A percentile compares a stretch with the other conserved stretches of the same genome.
These are phyloP conservation scores for Talaromyces pinophilus DNA, from an alignment of 2,329 filamentous ascomycete species.

Conservation along the genomic window DNA sequence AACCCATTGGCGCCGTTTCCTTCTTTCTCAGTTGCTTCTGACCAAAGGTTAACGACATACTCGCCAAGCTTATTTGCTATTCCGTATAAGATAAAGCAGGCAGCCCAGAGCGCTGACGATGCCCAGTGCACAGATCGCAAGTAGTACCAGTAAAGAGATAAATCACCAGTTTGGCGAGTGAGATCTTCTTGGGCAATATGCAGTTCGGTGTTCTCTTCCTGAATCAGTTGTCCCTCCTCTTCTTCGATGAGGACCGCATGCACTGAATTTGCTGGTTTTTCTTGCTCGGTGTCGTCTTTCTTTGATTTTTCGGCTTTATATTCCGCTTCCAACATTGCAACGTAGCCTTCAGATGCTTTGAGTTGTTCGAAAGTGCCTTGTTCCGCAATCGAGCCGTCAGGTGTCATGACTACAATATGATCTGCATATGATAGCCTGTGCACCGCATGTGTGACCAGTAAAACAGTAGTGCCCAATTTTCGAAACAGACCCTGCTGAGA, in stretches of 20 bases:
- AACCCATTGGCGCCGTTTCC: conserved; percentile 16
- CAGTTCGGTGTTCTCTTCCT: conserved; percentile 7
- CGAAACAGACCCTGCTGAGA: conserved; percentile 22
- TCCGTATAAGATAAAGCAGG: conserved; percentile 5
- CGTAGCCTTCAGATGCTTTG: conserved; percentile 40
- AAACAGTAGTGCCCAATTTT: conserved; percentile 8
- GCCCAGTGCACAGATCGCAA: conserved; percentile 41
- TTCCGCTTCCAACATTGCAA: conserved; percentile 41
- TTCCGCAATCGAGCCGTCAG: conserved; percentile 41
- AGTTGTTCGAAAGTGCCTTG: conserved; percentile 45
- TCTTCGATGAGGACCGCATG: background rate
- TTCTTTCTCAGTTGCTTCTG: background rate
- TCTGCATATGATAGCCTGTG: conserved; percentile 48
- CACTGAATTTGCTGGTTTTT: background rate
- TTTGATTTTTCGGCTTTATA: conserved; percentile 14
- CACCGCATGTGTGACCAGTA: conserved; percentile 27
- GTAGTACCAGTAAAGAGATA: conserved; percentile 47
- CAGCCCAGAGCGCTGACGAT: conserved; percentile 12
- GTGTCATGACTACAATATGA: conserved; percentile 44
- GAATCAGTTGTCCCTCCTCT: background rate
- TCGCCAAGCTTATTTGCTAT: conserved; percentile 9
- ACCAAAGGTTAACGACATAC: conserved; percentile 18
- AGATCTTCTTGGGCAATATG: conserved; percentile 28
- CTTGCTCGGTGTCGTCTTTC: background rate
- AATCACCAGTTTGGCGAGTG: conserved; percentile 41